Conservation (phyloP, 257 asterid genomes). For the Rehmannia glutinosa region DNA sequence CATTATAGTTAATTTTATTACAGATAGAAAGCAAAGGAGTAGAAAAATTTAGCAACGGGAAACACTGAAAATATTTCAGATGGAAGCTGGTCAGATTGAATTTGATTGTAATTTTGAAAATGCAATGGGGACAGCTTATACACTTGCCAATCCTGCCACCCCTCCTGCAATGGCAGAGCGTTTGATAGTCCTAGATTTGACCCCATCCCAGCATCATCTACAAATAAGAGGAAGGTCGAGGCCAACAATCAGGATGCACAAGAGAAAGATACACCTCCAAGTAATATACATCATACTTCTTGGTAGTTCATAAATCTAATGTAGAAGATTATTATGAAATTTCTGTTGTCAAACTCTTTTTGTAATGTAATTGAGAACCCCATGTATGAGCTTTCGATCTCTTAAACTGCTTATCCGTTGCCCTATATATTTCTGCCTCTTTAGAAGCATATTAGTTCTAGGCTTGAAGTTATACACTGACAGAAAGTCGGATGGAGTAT, state of each 20-base stretch:
- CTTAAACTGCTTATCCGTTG: too few relatives aligned
- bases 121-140: not conserved
- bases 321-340: not conserved
- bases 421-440: not conserved
- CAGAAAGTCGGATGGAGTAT: too few relatives aligned
- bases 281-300: slow-evolving; percentile 26
- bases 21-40: slow-evolving; percentile 3
- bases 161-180: slow-evolving; percentile 22
- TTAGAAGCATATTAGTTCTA: too few relatives aligned
- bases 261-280: slow-evolving; percentile 35
- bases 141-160: slow-evolving; percentile 5
- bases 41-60: not conserved
- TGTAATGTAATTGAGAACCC: not conserved
- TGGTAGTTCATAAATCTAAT: not conserved
- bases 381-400: not conserved
- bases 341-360: not conserved
- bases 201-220: slow-evolving; percentile 1
- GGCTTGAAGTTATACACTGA: too few relatives aligned
- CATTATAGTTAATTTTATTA: not conserved
- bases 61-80: slow-evolving; percentile 8
- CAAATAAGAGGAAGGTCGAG: slow-evolving; percentile 24
- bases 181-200: slow-evolving; percentile 19
- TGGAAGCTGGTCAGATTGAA: slow-evolving; percentile 45
- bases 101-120: slow-evolving; percentile 11
- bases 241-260: slow-evolving; percentile 19